These are phyloP conservation scores for Dendrobium officinale DNA, from an alignment of 106 monocot species.

Conservation along the genomic window DNA sequence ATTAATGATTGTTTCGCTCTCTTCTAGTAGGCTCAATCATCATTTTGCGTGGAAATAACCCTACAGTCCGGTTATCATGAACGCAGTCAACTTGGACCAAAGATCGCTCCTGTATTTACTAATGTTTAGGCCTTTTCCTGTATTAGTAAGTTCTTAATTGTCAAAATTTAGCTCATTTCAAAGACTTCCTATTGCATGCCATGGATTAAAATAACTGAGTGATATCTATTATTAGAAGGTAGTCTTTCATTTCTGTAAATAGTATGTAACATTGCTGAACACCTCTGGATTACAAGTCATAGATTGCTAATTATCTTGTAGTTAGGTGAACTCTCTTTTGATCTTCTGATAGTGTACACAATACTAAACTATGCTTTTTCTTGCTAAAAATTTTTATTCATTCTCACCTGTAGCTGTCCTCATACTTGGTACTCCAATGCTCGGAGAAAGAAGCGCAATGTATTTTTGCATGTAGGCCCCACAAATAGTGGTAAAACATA, in stretches of 20 bases:
- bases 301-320: neutral
- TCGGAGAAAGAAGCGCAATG: slow-evolving; percentile 65
- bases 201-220: neutral
- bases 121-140: neutral
- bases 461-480: slow-evolving; percentile 92
- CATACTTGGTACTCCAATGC: slow-evolving; percentile 96
- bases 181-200: neutral
- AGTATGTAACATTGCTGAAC: neutral
- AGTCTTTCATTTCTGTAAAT: neutral
- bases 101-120: neutral
- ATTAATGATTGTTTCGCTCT: no score
- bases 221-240: neutral
- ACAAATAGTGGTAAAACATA: slow-evolving; percentile 98
- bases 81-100: neutral
- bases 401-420: slow-evolving; percentile 43
- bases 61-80: neutral
- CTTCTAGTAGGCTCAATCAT: neutral
- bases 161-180: neutral
- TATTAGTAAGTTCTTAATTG: neutral
- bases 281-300: neutral
- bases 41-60: neutral
- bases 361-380: neutral
- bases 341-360: neutral
- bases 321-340: neutral
- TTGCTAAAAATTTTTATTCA: neutral